These are phyloP conservation scores for Claviceps sp. DNA, from an alignment of 2,329 filamentous ascomycete species.

Conservation along the genomic window DNA sequence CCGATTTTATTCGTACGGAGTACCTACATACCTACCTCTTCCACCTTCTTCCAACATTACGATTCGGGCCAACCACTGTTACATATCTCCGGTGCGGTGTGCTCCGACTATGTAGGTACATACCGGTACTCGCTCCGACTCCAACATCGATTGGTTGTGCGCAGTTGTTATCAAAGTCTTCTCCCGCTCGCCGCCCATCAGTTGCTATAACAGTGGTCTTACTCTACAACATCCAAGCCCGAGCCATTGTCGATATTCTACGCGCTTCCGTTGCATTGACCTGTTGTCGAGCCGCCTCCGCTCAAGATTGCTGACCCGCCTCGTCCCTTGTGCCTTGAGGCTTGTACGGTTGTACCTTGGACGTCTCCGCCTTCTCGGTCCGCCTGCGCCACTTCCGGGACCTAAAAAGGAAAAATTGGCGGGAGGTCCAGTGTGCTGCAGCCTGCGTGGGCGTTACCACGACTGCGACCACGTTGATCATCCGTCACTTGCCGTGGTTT, in stretches of 20 bases:
- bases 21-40: too few relatives aligned
- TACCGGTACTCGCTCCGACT: too few relatives aligned
- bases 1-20: too few relatives aligned
- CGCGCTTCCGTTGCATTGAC: not conserved
- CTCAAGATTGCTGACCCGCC: not conserved
- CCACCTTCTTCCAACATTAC: too few relatives aligned
- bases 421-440: constrained; percentile 1
- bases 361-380: constrained; percentile 7
- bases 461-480: not conserved
- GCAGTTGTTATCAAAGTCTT: too few relatives aligned
- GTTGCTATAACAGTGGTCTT: not conserved
- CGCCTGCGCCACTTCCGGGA: constrained; percentile 9
- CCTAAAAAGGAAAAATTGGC: not conserved
- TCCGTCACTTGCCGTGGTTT: not conserved
- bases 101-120: too few relatives aligned
- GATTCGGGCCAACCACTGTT: too few relatives aligned
- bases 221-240: too few relatives aligned
- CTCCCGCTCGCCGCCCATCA: not conserved
- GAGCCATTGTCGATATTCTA: not conserved
- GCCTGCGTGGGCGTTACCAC: not conserved
- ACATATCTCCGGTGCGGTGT: too few relatives aligned
- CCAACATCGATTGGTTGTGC: too few relatives aligned
- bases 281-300: too few relatives aligned
- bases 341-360: constrained; percentile 2
- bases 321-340: not conserved